Evolutionary conservation across 2,329 filamentous ascomycete genomes (phyloP).

Genomic region (Aspergillus sclerotialis): DNA sequence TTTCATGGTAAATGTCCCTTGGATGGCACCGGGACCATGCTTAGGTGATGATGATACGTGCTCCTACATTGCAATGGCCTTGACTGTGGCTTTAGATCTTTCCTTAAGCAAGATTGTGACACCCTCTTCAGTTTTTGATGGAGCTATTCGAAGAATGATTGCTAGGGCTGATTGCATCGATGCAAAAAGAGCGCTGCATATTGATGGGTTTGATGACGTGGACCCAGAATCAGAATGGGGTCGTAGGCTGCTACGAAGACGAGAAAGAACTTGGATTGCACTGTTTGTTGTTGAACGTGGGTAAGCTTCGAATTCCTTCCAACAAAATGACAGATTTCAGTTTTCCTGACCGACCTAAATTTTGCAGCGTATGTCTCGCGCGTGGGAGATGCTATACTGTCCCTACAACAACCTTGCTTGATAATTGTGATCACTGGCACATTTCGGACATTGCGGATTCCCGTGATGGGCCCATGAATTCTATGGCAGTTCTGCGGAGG

Average conservation of each 20-base stretch:
- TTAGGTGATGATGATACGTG: slow-evolving; percentile 62
- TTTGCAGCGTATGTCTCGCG: slow-evolving; percentile 58
- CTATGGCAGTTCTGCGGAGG: slow-evolving; percentile 61
- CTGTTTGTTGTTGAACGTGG: slow-evolving; percentile 67
- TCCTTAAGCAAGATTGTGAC: slow-evolving; percentile 64
- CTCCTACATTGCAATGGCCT: slow-evolving; percentile 61
- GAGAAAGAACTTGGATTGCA: slow-evolving; percentile 65
- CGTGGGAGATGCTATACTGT: slow-evolving; percentile 63
- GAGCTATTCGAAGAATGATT: slow-evolving; percentile 42
- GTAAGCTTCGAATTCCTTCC: slow-evolving; percentile 23
- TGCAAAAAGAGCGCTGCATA: slow-evolving; percentile 54
- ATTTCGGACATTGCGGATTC: slow-evolving; percentile 55
- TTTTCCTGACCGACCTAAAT: background rate
- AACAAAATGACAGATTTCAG: background rate
- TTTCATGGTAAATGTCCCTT: slow-evolving; percentile 69
- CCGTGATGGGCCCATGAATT: slow-evolving; percentile 65
- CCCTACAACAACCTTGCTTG: slow-evolving; percentile 58
- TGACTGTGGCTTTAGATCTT: slow-evolving; percentile 62
- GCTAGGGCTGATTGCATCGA: slow-evolving; percentile 63
- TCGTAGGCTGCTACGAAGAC: slow-evolving; percentile 53
- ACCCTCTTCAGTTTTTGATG: slow-evolving; percentile 44
- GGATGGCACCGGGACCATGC: slow-evolving; percentile 52
- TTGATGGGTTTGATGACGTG: slow-evolving; percentile 62
- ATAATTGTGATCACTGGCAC: slow-evolving; percentile 65
- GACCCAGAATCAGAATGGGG: slow-evolving; percentile 56